phyloP scores from a whole-genome alignment of 768 basidiomycete species.

The Chalciporus piperatus region DNA sequence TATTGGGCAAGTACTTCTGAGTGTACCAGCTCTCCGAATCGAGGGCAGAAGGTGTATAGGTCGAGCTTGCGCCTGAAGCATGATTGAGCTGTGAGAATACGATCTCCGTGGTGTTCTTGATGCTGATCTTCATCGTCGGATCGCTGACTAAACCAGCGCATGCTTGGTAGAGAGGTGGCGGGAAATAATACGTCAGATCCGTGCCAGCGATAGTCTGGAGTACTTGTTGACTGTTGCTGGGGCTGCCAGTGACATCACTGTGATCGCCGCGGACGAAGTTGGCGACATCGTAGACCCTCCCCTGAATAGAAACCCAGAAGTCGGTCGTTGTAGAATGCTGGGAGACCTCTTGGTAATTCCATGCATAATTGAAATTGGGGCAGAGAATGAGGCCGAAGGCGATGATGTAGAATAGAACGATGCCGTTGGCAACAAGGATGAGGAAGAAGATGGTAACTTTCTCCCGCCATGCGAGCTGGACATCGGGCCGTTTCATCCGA shows the following conservation, averaged over 20 bases:
- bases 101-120: constrained; percentile 46
- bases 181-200: constrained; percentile 65
- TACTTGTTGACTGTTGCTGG: constrained; percentile 47
- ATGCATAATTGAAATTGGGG: constrained; percentile 59
- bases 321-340: constrained; percentile 50
- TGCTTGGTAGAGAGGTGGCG: constrained; percentile 53
- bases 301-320: constrained; percentile 63
- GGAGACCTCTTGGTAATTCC: constrained; percentile 48
- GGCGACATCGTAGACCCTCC: constrained; percentile 59
- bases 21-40: constrained; percentile 53
- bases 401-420: constrained; percentile 66
- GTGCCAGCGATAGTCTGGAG: constrained; percentile 56
- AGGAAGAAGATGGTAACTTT: constrained; percentile 63
- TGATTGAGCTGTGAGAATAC: constrained; percentile 48
- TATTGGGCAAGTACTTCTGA: constrained; percentile 50
- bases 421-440: constrained; percentile 50
- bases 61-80: constrained; percentile 48
- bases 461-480: constrained; percentile 68
- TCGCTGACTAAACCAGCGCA: constrained; percentile 60
- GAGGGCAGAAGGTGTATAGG: constrained; percentile 35
- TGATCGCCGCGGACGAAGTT: constrained; percentile 61
- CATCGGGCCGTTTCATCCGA: constrained; percentile 66
- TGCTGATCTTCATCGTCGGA: constrained; percentile 35
- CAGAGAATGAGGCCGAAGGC: constrained; percentile 60
- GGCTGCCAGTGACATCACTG: constrained; percentile 51